These are phyloP conservation scores for Boletus tylopilopsis DNA, from an alignment of 768 basidiomycete species.

Conservation along the genomic window DNA sequence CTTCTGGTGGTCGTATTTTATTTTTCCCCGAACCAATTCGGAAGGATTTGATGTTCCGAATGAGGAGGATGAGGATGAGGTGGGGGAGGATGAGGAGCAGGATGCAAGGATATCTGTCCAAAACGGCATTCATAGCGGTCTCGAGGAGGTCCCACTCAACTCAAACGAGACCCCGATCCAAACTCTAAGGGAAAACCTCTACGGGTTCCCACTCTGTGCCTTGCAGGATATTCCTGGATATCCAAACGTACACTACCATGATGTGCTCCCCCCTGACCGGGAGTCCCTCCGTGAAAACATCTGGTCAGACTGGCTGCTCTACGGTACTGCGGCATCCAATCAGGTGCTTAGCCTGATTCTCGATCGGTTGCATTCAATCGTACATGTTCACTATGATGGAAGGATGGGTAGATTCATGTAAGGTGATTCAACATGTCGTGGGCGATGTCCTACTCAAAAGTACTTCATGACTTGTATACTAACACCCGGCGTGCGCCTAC, in stretches of 20 bases:
- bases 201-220: background rate
- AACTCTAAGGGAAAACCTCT: background rate
- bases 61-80: background rate
- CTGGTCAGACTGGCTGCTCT: background rate
- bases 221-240: background rate
- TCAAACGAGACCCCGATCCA: no score
- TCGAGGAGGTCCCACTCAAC: background rate
- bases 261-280: background rate
- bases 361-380: background rate
- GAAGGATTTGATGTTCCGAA: background rate
- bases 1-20: background rate
- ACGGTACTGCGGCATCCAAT: background rate
- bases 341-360: background rate
- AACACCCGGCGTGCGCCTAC: no score
- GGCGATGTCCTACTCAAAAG: no score
- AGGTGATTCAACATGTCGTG: no score
- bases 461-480: no score
- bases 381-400: background rate
- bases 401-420: background rate
- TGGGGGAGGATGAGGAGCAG: background rate
- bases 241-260: background rate
- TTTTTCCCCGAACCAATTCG: background rate
- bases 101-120: background rate
- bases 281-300: background rate
- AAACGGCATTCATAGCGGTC: background rate